Evolutionary conservation across 192 early-diverging fungal genomes (phyloP), one percentile per base, ranked within the genome.

Genomic region (Spizellomyces sp.): DNA sequence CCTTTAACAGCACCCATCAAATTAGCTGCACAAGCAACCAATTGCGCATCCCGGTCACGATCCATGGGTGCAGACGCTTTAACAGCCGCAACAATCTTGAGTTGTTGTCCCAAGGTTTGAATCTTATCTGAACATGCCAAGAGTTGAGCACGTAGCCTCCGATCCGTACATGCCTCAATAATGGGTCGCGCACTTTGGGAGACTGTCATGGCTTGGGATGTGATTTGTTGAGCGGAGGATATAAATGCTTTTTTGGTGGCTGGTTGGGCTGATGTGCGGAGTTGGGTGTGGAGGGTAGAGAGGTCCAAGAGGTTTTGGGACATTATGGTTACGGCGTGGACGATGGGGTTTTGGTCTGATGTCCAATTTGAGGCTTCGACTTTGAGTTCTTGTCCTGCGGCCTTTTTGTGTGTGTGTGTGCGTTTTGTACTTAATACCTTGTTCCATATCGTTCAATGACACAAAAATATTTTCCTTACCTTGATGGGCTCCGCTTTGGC

Each of bases 31-130:
- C 80, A 81, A n/a, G 67, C 66, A 6, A 86, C 69, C 47, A 86
- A 58, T 61, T 80, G 77, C 14, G 48, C 54, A 48, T 79, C 84
- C 62, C 65, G 59, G 54, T 84, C 82, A 9, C 70, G 67, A 65
- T 86, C 84, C 12, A 17, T 50, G 5, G 82, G 82, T 1, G 76
- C 64, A n/a, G 56, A 61, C 8, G 82, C 79, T 69, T 84, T 84
- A 8, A 86, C 84, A 4, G 85, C 82, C 17, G 81, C 79, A 15
- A 86, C 77, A 55, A 86, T 81, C 70, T 84, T 87, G 36, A 87
- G 71, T 67, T 82, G 80, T 62, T 81, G 79, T 1, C 77, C 73
- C n/a, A 87, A 62, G 10, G 79, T 87, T 41, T 80, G 61, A 64
- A 87, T 74, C 41, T 73, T 62, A 17, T 79, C 67, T 17, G 75